phyloP scores from a whole-genome alignment of 1,284 basidiomycete species.

The Chalciporus sp. region DNA sequence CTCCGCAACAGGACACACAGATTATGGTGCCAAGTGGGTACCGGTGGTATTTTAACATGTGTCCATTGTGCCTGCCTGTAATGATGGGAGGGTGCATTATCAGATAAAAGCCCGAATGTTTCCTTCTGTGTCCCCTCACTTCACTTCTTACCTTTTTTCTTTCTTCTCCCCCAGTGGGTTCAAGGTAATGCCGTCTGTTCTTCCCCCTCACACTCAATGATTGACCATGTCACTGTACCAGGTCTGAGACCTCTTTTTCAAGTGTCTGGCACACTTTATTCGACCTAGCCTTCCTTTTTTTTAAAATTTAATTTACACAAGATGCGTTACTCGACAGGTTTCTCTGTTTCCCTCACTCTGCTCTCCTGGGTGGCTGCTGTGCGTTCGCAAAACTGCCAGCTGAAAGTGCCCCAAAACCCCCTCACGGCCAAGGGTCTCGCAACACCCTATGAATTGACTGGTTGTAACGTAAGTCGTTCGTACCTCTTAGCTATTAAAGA shows the following conservation, averaged over 20 bases:
- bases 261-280: constrained; percentile 14
- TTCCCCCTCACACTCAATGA: neutral
- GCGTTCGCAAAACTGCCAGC: constrained; percentile 25
- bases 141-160: constrained; percentile 1
- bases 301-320: neutral
- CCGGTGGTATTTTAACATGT: neutral
- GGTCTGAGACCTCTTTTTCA: constrained; percentile 24
- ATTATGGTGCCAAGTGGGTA: neutral
- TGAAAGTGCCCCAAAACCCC: constrained; percentile 23
- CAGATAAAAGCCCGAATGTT: constrained; percentile 14
- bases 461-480: constrained; percentile 26
- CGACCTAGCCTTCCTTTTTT: constrained; percentile 1
- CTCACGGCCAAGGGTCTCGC: constrained; percentile 29
- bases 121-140: neutral
- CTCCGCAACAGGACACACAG: neutral
- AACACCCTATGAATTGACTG: constrained; percentile 29
- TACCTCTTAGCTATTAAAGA: neutral
- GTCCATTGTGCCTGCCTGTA: neutral
- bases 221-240: neutral
- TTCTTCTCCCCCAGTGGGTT: constrained; percentile 11
- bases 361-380: constrained; percentile 14
- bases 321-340: constrained; percentile 11
- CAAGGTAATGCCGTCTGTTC: constrained; percentile 10
- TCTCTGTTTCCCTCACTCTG: constrained; percentile 17
- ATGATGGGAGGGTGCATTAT: constrained; percentile 8